Evolutionary conservation across 495 filamentous ascomycete genomes (phyloP), one percentile per base, ranked within the genome.

Genomic region (Aspergillus carlsbadensis): DNA sequence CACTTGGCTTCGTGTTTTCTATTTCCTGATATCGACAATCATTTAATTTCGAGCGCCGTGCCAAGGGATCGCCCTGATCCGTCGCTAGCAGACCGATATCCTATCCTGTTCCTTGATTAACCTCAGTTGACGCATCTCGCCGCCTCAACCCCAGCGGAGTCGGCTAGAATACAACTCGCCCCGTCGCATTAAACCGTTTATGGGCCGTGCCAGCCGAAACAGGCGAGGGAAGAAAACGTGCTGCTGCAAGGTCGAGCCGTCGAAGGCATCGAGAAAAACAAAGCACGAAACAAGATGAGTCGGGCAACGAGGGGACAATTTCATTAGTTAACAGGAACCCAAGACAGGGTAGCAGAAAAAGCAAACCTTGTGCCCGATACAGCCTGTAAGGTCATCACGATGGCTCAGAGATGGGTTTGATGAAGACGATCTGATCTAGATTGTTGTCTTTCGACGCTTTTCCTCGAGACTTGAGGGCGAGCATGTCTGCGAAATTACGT

Each of bases 1-100:
- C 53, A 17, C 43, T 56, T 54, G 41, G 52, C 52, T 46, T 43
- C 20, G 14, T 43, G 8, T 26, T 35, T 7, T 43, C 21, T 2
- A 46, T 21, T 21, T 15, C 26, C 24, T 29, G 36, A 41, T 24
- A 29, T 29, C 26, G 18, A 26, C 11, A 22, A 14, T 45, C 42
- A 45, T 40, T 31, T 17, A 55, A 52, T 52, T 40, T 51, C 46
- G 21, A 53, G 14, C 37, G 24, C 50, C 50, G 20, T 43, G 53
- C 53, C 53, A 56, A 56, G 53, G 4, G 53, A 56, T 56, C 53
- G 34, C 15, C 52, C 35, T 41, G 36, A 44, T 21, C 47, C 34
- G 47, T 50, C 47, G 26, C 33, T 33, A 49, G 22, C 46, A 49
- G 26, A 29, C 26, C 8, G 26, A 29, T 29, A 29, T 29, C 26